Evolutionary conservation across 495 filamentous ascomycete genomes (phyloP), one percentile per base, ranked within the genome.

Genomic region (Pyronema omphalodes): DNA sequence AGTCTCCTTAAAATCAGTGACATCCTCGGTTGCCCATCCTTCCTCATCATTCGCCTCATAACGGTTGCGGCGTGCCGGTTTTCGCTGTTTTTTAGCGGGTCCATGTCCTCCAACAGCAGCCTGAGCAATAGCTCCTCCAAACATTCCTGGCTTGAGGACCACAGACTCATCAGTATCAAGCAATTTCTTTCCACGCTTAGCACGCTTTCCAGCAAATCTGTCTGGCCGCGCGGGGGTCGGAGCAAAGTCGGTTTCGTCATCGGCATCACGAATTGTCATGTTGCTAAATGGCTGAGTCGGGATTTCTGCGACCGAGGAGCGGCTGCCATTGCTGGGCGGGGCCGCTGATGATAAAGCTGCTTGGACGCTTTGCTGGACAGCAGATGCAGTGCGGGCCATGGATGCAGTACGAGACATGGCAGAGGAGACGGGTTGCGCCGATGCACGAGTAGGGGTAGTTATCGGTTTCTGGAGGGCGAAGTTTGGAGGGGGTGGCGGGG

Each of bases 1-100:
- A 1, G 82, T 73, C 62, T 89, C 89, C 67, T 94, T 89, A n/a
- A 94, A 87, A 67, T 98, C 91, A 1, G 87, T 93, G 19, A 87
- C 87, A 67, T 95, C 88, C 65, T 93, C 91, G 0, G 89, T 95
- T 39, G 86, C 88, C 91, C 91, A 98, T 9, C 87, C 91, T 69
- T 83, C 93, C 15, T 84, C 75, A 57, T 82, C 73, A 9, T 71
- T 70, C 23, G 74, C 72, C 49, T 71, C 66, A 34, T 71, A 70
- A 35, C 72, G 74, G 54, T 72, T 71, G 60, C 69, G 74, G 23
- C 65, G 73, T 76, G 75, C 63, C 81, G 59, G 73, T 68, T 66
- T 73, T 69, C 61, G 61, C 19, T 55, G 53, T 41, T 62, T 65
- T 23, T 17, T 61, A 14, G 62, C 52, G 9, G 49, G 50, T 15